Percentiles rank a stretch among this genome's conserved stretches.
These are phyloP conservation scores for Elongisporangium prolatum DNA, from an alignment of 352 stramenopile genomes.

Conservation along the genomic window DNA sequence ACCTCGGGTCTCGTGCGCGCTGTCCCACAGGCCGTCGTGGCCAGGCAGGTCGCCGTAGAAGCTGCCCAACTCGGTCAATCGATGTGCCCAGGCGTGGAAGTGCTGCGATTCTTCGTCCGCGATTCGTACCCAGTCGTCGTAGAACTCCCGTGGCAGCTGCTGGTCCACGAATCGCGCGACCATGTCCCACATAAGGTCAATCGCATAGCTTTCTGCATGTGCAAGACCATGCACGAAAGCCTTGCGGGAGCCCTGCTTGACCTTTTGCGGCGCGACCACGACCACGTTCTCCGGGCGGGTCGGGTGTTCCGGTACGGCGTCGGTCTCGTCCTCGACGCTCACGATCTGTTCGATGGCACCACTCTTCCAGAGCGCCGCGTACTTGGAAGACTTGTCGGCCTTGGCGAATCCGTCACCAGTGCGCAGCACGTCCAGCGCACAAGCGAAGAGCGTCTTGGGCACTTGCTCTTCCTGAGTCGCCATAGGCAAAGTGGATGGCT, in stretches of 20 bases:
- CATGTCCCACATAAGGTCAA: conserved; percentile 69
- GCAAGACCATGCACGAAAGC: conserved; percentile 48
- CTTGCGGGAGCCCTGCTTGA: conserved; percentile 44
- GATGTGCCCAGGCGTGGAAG: conserved; percentile 41
- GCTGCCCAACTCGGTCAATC: conserved; percentile 36
- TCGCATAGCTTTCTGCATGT: conserved; percentile 55
- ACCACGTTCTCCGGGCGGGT: conserved; percentile 38
- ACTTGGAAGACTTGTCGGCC: conserved; percentile 31
- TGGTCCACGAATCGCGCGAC: conserved; percentile 42
- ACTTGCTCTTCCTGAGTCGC: conserved; percentile 6
- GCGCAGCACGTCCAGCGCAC: conserved; percentile 33
- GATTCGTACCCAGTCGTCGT: conserved; percentile 56
- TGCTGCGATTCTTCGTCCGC: conserved; percentile 46
- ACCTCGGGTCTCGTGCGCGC: conserved; percentile 34
- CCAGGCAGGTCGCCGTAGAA: conserved; percentile 46
- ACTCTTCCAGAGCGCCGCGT: conserved; percentile 28
- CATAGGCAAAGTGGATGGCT: too few species aligned
- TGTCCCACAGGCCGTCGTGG: conserved; percentile 51
- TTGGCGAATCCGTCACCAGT: conserved; percentile 31
- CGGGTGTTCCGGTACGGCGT: conserved; percentile 35
- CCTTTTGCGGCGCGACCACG: conserved; percentile 32
- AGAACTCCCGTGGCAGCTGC: conserved; percentile 40
- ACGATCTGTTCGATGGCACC: conserved; percentile 19
- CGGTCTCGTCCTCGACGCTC: conserved; percentile 28
- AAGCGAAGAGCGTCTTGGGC: conserved; percentile 31